phyloP scores from a whole-genome alignment of 495 filamentous ascomycete species.

The Xylaria telfairii region DNA sequence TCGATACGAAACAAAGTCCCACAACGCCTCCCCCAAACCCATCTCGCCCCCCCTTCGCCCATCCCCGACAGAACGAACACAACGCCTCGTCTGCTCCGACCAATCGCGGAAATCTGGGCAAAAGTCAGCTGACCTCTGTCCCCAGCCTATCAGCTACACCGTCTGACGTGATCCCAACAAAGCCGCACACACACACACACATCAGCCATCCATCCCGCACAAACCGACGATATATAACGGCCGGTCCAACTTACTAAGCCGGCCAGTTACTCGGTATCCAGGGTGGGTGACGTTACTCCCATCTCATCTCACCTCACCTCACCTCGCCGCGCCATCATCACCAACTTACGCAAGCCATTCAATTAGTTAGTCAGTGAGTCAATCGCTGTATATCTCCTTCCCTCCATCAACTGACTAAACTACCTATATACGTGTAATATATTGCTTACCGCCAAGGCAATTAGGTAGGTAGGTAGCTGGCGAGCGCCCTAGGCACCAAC shows the following conservation, averaged over 20 bases:
- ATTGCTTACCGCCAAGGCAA: neutral
- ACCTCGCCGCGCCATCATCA: no score
- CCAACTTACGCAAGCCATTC: neutral
- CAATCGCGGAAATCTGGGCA: neutral
- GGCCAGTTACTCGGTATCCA: neutral
- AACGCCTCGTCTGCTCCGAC: conserved; percentile 2
- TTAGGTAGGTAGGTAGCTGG: no score
- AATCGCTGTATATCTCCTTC: neutral
- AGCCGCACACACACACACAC: neutral
- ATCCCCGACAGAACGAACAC: neutral
- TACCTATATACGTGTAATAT: neutral
- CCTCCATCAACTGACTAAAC: neutral
- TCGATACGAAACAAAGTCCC: neutral
- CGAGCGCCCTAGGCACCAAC: no score
- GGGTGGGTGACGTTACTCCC: neutral
- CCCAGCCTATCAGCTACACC: conserved; percentile 10
- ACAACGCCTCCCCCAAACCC: neutral
- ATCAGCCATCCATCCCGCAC: no score
- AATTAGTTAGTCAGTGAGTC: no score
- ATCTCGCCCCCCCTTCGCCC: neutral
- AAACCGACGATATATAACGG: neutral
- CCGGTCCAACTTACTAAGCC: no score
- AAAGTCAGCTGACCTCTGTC: conserved; percentile 17
- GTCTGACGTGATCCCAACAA: conserved; percentile 18
- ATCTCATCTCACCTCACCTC: neutral